A percentile compares a stretch with the other conserved stretches of the same genome.
These are phyloP conservation scores for Cercospora sp. DNA, from an alignment of 2,329 filamentous ascomycete genomes.

Conservation along the genomic window DNA sequence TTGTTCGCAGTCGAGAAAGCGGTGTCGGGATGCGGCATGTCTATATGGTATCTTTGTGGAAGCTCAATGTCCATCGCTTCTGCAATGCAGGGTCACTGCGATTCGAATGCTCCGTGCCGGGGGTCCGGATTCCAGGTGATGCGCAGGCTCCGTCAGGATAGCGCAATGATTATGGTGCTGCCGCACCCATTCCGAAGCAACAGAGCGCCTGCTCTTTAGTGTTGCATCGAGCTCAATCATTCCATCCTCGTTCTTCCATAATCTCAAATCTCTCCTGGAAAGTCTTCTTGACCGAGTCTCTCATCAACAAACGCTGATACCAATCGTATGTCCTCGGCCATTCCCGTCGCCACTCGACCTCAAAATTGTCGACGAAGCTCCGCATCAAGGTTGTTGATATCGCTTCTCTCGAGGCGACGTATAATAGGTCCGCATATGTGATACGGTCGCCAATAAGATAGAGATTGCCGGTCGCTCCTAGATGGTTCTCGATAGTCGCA, in stretches of 20 bases:
- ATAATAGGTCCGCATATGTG: slow-evolving; percentile 45
- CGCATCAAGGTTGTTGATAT: not conserved
- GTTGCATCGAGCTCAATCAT: not conserved
- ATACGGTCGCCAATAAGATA: slow-evolving; percentile 48
- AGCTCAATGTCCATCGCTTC: not conserved
- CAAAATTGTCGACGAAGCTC: slow-evolving; percentile 10
- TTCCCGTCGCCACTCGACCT: slow-evolving; percentile 4
- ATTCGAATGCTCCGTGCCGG: not conserved
- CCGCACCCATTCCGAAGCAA: not conserved
- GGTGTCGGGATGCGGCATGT: not conserved
- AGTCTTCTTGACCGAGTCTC: slow-evolving; percentile 6
- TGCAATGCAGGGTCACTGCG: not conserved
- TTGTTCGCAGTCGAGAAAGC: not conserved
- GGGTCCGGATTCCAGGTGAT: not conserved
- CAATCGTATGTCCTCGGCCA: slow-evolving; percentile 15
- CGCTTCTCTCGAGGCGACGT: slow-evolving; percentile 21
- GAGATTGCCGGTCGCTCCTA: slow-evolving; percentile 37
- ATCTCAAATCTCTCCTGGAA: slow-evolving; percentile 1
- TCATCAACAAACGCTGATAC: slow-evolving; percentile 9
- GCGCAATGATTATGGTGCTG: not conserved
- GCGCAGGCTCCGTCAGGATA: not conserved
- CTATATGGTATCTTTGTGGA: not conserved
- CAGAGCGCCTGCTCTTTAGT: not conserved
- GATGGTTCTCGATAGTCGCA: slow-evolving; percentile 46
- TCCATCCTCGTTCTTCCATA: slow-evolving; percentile 11